A percentile compares a stretch with the other conserved stretches of the same genome.
Evolutionary conservation across 2,329 filamentous ascomycete genomes (phyloP).

Genomic region (Cercospora zeina): DNA sequence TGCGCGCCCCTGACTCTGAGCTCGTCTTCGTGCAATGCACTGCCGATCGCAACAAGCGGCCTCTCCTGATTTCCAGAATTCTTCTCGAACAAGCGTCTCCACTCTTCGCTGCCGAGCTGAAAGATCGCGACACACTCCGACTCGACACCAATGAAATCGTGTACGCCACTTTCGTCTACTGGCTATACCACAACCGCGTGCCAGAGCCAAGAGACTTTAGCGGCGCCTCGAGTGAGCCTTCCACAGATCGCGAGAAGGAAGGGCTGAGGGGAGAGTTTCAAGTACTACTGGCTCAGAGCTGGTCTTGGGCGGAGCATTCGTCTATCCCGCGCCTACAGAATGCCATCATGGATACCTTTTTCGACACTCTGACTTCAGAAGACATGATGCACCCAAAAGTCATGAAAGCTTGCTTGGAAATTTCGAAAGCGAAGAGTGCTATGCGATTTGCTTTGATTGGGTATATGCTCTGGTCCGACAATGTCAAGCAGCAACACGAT

Average conservation of each 20-base stretch:
- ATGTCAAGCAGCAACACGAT: slow-evolving; percentile 2
- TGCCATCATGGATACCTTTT: not conserved
- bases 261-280: not conserved
- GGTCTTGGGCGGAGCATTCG: slow-evolving; percentile 7
- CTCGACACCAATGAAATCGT: not conserved
- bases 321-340: slow-evolving; percentile 2
- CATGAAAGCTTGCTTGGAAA: slow-evolving; percentile 1
- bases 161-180: slow-evolving; percentile 6
- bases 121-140: not conserved
- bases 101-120: not conserved
- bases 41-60: not conserved
- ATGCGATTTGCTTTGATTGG: slow-evolving; percentile 16
- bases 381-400: not conserved
- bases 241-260: not conserved
- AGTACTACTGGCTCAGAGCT: not conserved
- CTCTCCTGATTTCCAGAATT: not conserved
- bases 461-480: slow-evolving; percentile 16
- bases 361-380: slow-evolving; percentile 1
- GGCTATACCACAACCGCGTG: slow-evolving; percentile 2
- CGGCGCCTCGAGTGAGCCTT: not conserved
- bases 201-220: not conserved
- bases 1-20: slow-evolving; percentile 3
- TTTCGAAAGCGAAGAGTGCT: not conserved
- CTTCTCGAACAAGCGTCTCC: slow-evolving; percentile 3
- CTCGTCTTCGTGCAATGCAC: slow-evolving; percentile 7